A percentile compares a stretch with the other conserved stretches of the same genome.
phyloP scores from a whole-genome alignment of 495 filamentous ascomycete species.

The Penicillium dipodomyicola region DNA sequence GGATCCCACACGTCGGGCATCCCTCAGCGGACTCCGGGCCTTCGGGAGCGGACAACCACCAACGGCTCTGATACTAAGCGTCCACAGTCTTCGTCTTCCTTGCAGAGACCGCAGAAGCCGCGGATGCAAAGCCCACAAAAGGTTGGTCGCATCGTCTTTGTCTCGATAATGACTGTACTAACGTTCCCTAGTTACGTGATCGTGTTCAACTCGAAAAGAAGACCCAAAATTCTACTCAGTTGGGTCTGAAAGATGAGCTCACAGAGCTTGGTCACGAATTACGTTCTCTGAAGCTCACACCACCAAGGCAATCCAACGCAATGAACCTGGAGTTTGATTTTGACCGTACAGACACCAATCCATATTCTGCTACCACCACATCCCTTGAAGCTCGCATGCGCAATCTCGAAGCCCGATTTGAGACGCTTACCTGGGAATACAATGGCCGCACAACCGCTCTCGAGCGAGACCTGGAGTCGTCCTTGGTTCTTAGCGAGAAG shows the following conservation, averaged over 20 bases:
- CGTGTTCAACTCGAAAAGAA: slow-evolving; percentile 79
- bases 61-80: slow-evolving; percentile 40
- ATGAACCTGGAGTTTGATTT: slow-evolving; percentile 14
- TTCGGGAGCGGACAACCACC: slow-evolving; percentile 52
- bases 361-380: slow-evolving; percentile 27
- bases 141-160: slow-evolving; percentile 24
- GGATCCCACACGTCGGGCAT: slow-evolving; percentile 54
- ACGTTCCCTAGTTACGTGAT: slow-evolving; percentile 62
- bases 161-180: not conserved
- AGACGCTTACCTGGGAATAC: slow-evolving; percentile 59
- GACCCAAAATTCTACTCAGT: slow-evolving; percentile 64
- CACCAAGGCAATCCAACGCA: slow-evolving; percentile 25
- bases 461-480: slow-evolving; percentile 65
- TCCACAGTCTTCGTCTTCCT: slow-evolving; percentile 33
- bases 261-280: slow-evolving; percentile 82
- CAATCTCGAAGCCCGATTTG: slow-evolving; percentile 63
- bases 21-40: slow-evolving; percentile 46
- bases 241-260: slow-evolving; percentile 70
- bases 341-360: slow-evolving; percentile 1
- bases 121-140: slow-evolving; percentile 90
- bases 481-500: slow-evolving; percentile 66
- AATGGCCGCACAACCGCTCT: slow-evolving; percentile 57
- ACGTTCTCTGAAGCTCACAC: slow-evolving; percentile 51
- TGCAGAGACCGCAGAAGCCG: slow-evolving; percentile 59
- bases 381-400: slow-evolving; percentile 56